Evolutionary conservation across 2,329 filamentous ascomycete genomes (phyloP).

Genomic region (Pestalotiopsis fici): DNA sequence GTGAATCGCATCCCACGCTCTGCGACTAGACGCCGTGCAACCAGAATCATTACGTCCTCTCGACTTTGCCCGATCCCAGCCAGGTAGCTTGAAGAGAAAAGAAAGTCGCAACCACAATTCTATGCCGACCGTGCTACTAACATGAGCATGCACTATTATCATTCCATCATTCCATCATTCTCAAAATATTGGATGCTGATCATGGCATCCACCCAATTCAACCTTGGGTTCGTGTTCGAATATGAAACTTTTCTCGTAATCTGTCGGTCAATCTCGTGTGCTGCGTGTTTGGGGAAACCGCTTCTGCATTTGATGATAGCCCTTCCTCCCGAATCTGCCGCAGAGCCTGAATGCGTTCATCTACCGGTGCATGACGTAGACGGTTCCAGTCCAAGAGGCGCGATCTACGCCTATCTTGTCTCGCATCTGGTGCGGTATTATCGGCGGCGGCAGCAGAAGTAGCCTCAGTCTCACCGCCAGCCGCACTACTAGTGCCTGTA

Average conservation of each 20-base stretch:
- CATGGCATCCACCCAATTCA: background rate
- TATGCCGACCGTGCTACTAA: background rate
- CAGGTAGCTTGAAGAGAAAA: background rate
- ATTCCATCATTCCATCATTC: background rate
- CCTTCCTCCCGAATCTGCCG: slow-evolving; percentile 49
- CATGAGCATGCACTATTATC: background rate
- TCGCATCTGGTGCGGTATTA: slow-evolving; percentile 28
- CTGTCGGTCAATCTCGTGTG: slow-evolving; percentile 48
- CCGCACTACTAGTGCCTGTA: background rate
- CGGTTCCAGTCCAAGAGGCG: slow-evolving; percentile 58
- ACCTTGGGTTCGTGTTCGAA: slow-evolving; percentile 47
- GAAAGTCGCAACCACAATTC: background rate
- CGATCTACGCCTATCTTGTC: slow-evolving; percentile 46
- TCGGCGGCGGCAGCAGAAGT: background rate
- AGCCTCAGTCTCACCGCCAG: background rate
- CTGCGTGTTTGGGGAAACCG: slow-evolving; percentile 34
- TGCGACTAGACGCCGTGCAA: background rate
- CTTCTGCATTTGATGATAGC: slow-evolving; percentile 23
- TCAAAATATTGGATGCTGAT: background rate
- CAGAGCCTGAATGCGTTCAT: slow-evolving; percentile 63
- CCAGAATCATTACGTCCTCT: background rate
- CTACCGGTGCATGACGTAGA: slow-evolving; percentile 58
- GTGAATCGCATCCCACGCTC: background rate
- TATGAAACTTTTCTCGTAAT: slow-evolving; percentile 54
- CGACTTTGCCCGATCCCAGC: background rate